These are phyloP conservation scores for Kurtzmaniella quercitrusa DNA, from an alignment of 1,139 yeast species.

Conservation along the genomic window DNA sequence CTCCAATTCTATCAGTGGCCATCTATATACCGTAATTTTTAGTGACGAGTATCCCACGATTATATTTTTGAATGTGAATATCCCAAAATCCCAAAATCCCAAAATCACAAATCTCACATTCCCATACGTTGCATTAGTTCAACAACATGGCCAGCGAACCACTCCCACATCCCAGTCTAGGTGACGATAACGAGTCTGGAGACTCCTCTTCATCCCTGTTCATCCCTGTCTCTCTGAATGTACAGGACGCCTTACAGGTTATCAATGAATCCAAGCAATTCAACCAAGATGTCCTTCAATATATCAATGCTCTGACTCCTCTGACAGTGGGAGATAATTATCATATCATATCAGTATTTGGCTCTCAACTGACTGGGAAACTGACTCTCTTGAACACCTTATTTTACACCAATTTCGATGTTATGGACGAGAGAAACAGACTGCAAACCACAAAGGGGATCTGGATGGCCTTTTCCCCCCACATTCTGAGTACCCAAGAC, in stretches of 20 bases:
- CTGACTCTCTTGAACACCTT: slow-evolving; percentile 82
- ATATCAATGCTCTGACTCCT: slow-evolving; percentile 33
- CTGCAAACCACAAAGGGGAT: slow-evolving; percentile 95
- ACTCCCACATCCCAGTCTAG: slow-evolving; percentile 7
- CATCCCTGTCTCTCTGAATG: slow-evolving; percentile 34
- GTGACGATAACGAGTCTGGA: slow-evolving; percentile 6
- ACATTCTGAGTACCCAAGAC: slow-evolving; percentile 25
- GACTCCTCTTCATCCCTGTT: slow-evolving; percentile 35
- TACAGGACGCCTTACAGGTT: slow-evolving; percentile 60
- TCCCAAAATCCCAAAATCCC: background rate
- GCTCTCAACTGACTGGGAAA: slow-evolving; percentile 95
- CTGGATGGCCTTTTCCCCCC: slow-evolving; percentile 75
- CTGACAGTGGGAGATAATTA: slow-evolving; percentile 60
- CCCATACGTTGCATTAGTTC: background rate
- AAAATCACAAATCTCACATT: background rate
- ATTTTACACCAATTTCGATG: slow-evolving; percentile 85
- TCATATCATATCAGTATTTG: slow-evolving; percentile 92
- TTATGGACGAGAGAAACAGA: slow-evolving; percentile 78
- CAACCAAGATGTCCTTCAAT: slow-evolving; percentile 36
- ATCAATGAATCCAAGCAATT: slow-evolving; percentile 75
- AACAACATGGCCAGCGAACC: slow-evolving; percentile 3
- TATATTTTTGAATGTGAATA: too few relatives aligned
- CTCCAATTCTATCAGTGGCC: too few relatives aligned
- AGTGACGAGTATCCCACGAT: too few relatives aligned
- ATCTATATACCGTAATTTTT: too few relatives aligned